phyloP scores from a whole-genome alignment of 345 rosid genomes.

The Dimocarpus longan region DNA sequence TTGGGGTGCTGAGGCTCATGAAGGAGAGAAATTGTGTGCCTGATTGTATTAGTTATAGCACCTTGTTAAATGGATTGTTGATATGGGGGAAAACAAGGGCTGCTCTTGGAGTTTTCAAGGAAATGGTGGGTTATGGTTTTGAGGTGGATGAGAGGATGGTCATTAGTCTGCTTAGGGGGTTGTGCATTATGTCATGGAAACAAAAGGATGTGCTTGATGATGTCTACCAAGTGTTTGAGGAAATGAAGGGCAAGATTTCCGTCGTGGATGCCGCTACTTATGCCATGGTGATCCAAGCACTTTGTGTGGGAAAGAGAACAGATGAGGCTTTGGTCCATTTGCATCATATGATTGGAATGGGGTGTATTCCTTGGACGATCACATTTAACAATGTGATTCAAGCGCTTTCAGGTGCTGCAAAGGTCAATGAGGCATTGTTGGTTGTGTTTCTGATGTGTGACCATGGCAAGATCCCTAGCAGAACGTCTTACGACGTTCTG shows the following conservation, averaged over 20 bases:
- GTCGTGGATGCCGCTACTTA: slow-evolving; percentile 19
- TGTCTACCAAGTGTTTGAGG: slow-evolving; percentile 46
- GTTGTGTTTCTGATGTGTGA: slow-evolving; percentile 43
- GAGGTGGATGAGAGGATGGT: slow-evolving; percentile 42
- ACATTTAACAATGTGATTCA: slow-evolving; percentile 43
- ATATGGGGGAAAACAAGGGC: slow-evolving; percentile 47
- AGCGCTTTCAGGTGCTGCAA: slow-evolving; percentile 43
- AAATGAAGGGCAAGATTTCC: slow-evolving; percentile 35
- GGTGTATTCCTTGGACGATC: slow-evolving; percentile 40
- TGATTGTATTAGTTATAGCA: slow-evolving; percentile 52
- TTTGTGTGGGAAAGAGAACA: slow-evolving; percentile 34
- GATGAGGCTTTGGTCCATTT: slow-evolving; percentile 43
- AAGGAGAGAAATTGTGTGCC: slow-evolving; percentile 49
- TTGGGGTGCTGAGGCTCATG: slow-evolving; percentile 54
- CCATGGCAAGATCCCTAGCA: slow-evolving; percentile 33
- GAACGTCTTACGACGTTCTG: slow-evolving; percentile 39
- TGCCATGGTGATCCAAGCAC: slow-evolving; percentile 35
- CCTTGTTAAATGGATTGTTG: slow-evolving; percentile 54
- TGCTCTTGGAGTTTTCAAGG: slow-evolving; percentile 41
- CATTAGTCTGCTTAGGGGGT: slow-evolving; percentile 45
- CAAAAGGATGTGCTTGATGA: slow-evolving; percentile 38
- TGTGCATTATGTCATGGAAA: slow-evolving; percentile 43
- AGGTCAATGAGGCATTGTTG: slow-evolving; percentile 42
- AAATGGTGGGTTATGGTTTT: slow-evolving; percentile 50
- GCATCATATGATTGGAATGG: slow-evolving; percentile 35